These are phyloP conservation scores for Podaxis carcinomalis DNA, from an alignment of 768 basidiomycete genomes.

Conservation along the genomic window DNA sequence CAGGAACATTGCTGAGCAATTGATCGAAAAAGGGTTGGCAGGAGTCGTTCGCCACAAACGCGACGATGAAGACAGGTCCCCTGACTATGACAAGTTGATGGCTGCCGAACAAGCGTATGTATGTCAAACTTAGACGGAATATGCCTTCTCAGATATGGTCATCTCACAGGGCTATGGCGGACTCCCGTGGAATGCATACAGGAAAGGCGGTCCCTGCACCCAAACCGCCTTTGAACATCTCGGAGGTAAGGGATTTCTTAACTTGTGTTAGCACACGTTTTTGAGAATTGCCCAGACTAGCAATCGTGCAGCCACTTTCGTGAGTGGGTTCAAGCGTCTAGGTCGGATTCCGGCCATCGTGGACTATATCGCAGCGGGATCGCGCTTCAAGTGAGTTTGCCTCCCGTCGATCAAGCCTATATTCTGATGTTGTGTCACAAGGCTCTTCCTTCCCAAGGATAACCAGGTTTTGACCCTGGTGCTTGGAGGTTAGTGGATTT, in stretches of 20 bases:
- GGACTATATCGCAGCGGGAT: constrained; percentile 91
- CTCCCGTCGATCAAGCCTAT: background rate
- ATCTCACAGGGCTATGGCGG: constrained; percentile 62
- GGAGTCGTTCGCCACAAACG: constrained; percentile 88
- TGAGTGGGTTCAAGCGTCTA: constrained; percentile 87
- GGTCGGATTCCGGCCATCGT: constrained; percentile 83
- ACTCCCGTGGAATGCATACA: constrained; percentile 83
- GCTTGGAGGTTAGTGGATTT: constrained; percentile 56
- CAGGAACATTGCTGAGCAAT: constrained; percentile 88
- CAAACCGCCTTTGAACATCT: constrained; percentile 84
- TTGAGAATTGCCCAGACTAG: constrained; percentile 39
- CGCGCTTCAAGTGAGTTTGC: constrained; percentile 80
- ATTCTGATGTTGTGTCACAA: constrained; percentile 21
- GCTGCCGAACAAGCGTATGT: constrained; percentile 88
- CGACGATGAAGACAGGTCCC: constrained; percentile 94
- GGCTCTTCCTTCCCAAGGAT: constrained; percentile 83
- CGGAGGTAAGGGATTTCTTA: constrained; percentile 56
- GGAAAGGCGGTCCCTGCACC: constrained; percentile 82
- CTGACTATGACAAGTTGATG: constrained; percentile 94
- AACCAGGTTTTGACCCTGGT: constrained; percentile 93
- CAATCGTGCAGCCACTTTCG: constrained; percentile 78
- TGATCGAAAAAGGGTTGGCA: constrained; percentile 91
- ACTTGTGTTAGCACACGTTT: background rate
- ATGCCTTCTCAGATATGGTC: background rate
- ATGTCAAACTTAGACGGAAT: background rate